These are phyloP conservation scores for Posidonia australis DNA, from an alignment of 106 monocot genomes.

Conservation along the genomic window DNA sequence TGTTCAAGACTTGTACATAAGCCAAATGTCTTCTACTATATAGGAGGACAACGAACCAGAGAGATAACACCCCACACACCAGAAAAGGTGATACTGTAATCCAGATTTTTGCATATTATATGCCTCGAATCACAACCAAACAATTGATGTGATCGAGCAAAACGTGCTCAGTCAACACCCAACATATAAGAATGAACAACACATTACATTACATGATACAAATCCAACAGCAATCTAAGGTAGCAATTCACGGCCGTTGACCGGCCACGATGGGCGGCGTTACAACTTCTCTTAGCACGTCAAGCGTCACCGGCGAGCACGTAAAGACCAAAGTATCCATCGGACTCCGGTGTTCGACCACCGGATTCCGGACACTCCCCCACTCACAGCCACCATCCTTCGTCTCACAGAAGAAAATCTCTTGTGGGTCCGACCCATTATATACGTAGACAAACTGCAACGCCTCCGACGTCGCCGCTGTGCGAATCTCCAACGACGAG, in stretches of 20 bases:
- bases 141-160: no score
- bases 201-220: no score
- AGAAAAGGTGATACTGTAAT: no score
- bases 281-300: not conserved
- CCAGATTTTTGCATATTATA: no score
- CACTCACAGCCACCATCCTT: conserved; percentile 10
- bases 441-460: conserved; percentile 34
- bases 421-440: conserved; percentile 18
- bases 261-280: not conserved
- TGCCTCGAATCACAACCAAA: no score
- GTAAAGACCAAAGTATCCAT: conserved; percentile 17
- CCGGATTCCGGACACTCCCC: conserved; percentile 16
- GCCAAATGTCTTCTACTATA: no score
- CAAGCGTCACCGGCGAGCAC: not conserved
- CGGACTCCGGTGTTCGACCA: conserved; percentile 7
- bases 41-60: no score
- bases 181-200: no score
- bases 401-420: conserved; percentile 20
- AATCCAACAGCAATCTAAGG: no score
- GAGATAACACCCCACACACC: no score
- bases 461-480: not conserved
- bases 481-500: conserved; percentile 10
- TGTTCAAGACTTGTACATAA: no score
- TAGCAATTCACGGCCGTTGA: not conserved
- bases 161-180: no score